Conservation (phyloP, 2,329 filamentous ascomycete genomes). For the Tothia fuscella region DNA sequence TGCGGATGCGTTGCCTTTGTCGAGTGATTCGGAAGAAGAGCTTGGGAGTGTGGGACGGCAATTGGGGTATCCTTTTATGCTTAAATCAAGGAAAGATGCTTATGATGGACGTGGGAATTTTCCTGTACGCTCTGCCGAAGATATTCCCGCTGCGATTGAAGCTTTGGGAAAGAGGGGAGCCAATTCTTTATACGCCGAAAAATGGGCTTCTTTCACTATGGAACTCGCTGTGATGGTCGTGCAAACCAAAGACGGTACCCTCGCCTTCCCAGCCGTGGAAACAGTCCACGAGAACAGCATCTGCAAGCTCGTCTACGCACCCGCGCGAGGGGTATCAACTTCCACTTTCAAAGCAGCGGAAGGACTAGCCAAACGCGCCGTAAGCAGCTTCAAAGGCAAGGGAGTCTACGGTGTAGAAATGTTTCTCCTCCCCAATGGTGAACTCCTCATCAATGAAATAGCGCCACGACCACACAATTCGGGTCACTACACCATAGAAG, state of each 20-base stretch:
- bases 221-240: conserved; percentile 94
- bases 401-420: conserved; percentile 96
- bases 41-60: conserved; percentile 50
- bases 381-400: conserved; percentile 70
- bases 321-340: conserved; percentile 58
- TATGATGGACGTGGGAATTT: conserved; percentile 83
- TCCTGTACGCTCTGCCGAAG: conserved; percentile 45
- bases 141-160: conserved; percentile 54
- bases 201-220: conserved; percentile 72
- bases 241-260: conserved; percentile 62
- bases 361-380: conserved; percentile 64
- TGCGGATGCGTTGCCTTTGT: conserved; percentile 56
- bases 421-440: conserved; percentile 66
- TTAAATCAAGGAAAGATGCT: conserved; percentile 80
- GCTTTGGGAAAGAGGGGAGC: conserved; percentile 45
- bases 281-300: conserved; percentile 93
- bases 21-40: conserved; percentile 45
- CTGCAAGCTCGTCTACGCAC: conserved; percentile 83
- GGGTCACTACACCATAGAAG: conserved; percentile 91
- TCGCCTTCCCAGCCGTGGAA: conserved; percentile 83
- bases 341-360: conserved; percentile 54
- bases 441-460: conserved; percentile 74
- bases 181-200: conserved; percentile 74
- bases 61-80: conserved; percentile 78
- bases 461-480: conserved; percentile 80